Conservation (phyloP, 495 filamentous ascomycete genomes). For the Xylaria castorea region DNA sequence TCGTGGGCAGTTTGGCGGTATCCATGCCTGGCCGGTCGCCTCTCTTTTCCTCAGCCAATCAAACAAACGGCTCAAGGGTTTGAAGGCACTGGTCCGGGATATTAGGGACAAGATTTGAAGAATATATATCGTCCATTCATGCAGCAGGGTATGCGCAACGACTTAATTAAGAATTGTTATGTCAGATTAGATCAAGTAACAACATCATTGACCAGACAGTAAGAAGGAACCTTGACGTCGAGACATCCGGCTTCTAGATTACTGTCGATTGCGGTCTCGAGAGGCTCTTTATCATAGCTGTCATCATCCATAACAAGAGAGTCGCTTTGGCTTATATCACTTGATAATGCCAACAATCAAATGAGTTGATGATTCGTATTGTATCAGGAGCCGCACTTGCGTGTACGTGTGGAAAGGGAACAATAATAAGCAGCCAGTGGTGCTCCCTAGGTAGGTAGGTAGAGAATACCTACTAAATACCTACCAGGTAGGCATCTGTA, state of each 20-base stretch:
- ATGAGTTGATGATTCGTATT: slow-evolving; percentile 17
- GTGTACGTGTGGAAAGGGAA: background rate
- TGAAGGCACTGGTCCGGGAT: slow-evolving; percentile 61
- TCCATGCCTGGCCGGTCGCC: slow-evolving; percentile 83
- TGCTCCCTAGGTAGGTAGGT: no score
- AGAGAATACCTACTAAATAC: background rate
- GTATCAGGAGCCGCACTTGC: background rate
- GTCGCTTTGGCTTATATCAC: slow-evolving; percentile 25
- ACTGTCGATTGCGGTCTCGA: slow-evolving; percentile 46
- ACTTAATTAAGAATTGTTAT: slow-evolving; percentile 23
- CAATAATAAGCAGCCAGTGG: background rate
- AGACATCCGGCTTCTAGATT: slow-evolving; percentile 50
- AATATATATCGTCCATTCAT: slow-evolving; percentile 2
- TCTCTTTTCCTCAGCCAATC: slow-evolving; percentile 67
- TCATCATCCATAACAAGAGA: slow-evolving; percentile 51
- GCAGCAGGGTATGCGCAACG: background rate
- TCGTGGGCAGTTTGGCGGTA: slow-evolving; percentile 62
- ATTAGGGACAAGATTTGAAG: slow-evolving; percentile 45
- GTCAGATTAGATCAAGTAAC: slow-evolving; percentile 66
- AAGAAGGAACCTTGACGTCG: slow-evolving; percentile 55
- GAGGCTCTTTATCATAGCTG: slow-evolving; percentile 46
- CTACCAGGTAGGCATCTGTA: background rate
- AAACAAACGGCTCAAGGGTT: slow-evolving; percentile 62
- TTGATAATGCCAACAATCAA: slow-evolving; percentile 12
- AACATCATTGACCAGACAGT: slow-evolving; percentile 55